Conservation (phyloP, 805 yeast genomes). For the Scheffersomyces coipomensis region DNA sequence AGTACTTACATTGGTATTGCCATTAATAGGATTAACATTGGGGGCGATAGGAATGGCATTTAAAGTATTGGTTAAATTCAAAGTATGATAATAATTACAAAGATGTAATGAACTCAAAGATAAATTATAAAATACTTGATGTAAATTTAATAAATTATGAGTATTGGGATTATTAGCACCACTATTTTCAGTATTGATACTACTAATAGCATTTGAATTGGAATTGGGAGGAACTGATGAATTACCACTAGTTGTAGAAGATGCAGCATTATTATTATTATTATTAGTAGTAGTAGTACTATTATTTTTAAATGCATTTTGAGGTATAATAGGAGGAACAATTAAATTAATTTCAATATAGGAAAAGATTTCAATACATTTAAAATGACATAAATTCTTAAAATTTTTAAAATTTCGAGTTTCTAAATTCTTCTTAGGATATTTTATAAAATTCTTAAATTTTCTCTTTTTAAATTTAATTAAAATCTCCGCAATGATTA, state of each 20-base stretch:
- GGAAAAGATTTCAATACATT: constrained; percentile 25
- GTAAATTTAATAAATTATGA: constrained; percentile 13
- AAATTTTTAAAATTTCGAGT: constrained; percentile 20
- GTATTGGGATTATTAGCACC: not conserved
- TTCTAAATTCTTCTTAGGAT: constrained; percentile 13
- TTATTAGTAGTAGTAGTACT: not conserved
- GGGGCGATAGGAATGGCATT: constrained; percentile 7
- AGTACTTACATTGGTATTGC: too few species aligned
- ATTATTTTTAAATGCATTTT: not conserved
- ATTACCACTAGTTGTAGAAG: too few species aligned
- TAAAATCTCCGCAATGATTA: constrained; percentile 27
- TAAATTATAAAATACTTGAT: constrained; percentile 29
- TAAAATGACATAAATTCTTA: constrained; percentile 23
- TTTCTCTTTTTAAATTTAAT: constrained; percentile 26
- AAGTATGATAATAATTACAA: constrained; percentile 28
- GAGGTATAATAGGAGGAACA: constrained; percentile 11
- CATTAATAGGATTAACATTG: too few species aligned
- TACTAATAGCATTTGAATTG: not conserved
- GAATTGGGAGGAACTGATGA: not conserved
- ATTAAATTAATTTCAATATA: constrained; percentile 15
- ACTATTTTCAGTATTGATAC: constrained; percentile 2
- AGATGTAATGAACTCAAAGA: constrained; percentile 26
- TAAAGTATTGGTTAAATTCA: constrained; percentile 24
- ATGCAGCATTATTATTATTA: not conserved
- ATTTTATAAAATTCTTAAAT: constrained; percentile 15